Conservation (phyloP, 331 rosid species). For the Prunus yedoensis region DNA sequence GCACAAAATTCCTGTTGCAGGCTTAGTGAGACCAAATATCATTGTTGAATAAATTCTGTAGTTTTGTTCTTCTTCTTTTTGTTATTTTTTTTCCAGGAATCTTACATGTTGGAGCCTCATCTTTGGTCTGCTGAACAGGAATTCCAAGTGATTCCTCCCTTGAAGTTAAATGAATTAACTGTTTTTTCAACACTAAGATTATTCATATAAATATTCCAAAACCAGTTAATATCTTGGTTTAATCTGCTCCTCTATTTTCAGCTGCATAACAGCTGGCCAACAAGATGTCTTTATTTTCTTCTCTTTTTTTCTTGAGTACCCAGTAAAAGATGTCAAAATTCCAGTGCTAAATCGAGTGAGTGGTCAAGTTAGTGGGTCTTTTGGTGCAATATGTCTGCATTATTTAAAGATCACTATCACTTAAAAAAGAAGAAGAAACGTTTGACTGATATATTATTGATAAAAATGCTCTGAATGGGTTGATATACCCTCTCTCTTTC, state of each 20-base stretch:
- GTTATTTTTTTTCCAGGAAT: background rate
- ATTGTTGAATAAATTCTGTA: background rate
- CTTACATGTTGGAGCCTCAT: background rate
- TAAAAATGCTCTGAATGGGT: slow-evolving; percentile 1
- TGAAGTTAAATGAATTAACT: background rate
- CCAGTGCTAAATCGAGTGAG: background rate
- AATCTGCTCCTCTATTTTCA: background rate
- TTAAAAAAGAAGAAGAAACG: background rate
- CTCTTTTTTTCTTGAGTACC: background rate
- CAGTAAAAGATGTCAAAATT: background rate
- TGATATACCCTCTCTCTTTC: background rate
- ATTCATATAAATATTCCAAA: background rate
- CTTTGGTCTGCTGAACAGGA: background rate
- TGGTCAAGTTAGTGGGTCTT: background rate
- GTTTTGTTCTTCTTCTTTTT: background rate
- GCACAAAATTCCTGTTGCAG: background rate
- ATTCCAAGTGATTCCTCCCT: background rate
- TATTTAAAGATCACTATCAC: slow-evolving; percentile 19
- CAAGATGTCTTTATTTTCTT: background rate
- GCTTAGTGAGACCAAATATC: background rate
- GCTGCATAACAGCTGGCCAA: background rate
- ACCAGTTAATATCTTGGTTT: no score
- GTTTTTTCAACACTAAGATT: background rate
- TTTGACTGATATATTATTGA: slow-evolving; percentile 8
- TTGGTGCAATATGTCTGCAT: background rate